Evolutionary conservation across 345 rosid species (phyloP).

Genomic region (Atalantia buxifolia): DNA sequence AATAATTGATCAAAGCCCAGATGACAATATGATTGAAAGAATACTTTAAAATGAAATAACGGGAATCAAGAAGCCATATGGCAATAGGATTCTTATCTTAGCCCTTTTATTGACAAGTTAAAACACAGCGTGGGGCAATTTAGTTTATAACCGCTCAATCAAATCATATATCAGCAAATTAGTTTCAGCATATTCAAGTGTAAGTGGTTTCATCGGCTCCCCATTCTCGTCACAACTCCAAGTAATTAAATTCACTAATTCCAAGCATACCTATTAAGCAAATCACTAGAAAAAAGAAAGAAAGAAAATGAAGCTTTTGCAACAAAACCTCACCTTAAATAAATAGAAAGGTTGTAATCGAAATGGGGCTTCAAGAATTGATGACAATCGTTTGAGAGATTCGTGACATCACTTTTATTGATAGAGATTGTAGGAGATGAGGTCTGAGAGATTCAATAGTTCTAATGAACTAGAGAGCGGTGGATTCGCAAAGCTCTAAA

Average conservation of each 20-base stretch:
- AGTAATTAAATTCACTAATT: too few relatives aligned
- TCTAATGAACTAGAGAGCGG: neutral
- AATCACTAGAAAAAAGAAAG: too few relatives aligned
- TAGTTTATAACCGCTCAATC: too few relatives aligned
- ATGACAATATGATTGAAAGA: too few relatives aligned
- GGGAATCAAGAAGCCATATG: neutral
- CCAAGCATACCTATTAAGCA: too few relatives aligned
- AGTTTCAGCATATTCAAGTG: too few relatives aligned
- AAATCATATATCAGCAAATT: neutral
- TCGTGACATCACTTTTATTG: neutral
- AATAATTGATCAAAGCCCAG: too few relatives aligned
- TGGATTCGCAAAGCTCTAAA: conserved; percentile 15
- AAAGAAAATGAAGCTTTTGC: too few relatives aligned
- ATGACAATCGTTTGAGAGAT: conserved; percentile 1
- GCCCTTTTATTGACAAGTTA: neutral
- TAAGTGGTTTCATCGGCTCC: neutral
- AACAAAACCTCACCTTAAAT: too few relatives aligned
- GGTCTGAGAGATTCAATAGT: neutral
- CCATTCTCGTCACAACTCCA: neutral
- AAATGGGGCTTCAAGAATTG: neutral
- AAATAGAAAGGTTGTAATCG: too few relatives aligned
- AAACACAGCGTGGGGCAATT: neutral
- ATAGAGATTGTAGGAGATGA: conserved; percentile 7
- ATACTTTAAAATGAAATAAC: too few relatives aligned
- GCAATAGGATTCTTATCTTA: neutral